Conservation (phyloP, 305 asterid genomes). For the Andrographis paniculata region DNA sequence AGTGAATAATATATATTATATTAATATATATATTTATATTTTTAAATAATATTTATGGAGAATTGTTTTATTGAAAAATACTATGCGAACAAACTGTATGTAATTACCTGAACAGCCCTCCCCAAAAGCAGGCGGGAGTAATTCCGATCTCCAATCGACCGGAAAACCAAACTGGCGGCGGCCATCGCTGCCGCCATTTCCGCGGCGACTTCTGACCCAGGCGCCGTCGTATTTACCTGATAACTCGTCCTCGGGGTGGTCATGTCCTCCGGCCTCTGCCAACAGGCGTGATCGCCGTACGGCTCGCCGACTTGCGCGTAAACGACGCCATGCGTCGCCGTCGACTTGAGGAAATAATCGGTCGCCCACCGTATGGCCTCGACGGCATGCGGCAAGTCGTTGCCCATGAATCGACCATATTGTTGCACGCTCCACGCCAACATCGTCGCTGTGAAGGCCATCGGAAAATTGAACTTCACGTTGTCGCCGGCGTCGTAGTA, state of each 20-base stretch:
- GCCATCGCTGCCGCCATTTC: constrained; percentile 70
- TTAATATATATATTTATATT: too few species aligned
- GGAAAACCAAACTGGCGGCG: constrained; percentile 43
- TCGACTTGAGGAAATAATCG: constrained; percentile 54
- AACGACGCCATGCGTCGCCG: constrained; percentile 20
- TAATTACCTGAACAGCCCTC: constrained; percentile 31
- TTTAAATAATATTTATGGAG: too few species aligned
- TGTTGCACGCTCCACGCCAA: constrained; percentile 53
- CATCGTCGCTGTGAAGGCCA: constrained; percentile 59
- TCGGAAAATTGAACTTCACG: constrained; percentile 55
- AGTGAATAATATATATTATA: too few species aligned
- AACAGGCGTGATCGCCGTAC: constrained; percentile 47
- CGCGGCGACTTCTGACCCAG: constrained; percentile 64
- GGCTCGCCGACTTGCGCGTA: constrained; percentile 56
- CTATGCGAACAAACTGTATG: too few species aligned
- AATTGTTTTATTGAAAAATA: too few species aligned
- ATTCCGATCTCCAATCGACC: constrained; percentile 20
- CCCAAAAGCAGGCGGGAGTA: constrained; percentile 26
- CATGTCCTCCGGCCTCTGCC: constrained; percentile 74
- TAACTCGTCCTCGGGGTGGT: constrained; percentile 54
- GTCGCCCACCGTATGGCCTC: constrained; percentile 64
- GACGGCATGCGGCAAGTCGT: constrained; percentile 29
- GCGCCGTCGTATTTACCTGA: constrained; percentile 24
- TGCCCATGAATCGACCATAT: constrained; percentile 40
- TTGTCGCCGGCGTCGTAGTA: constrained; percentile 71